Base-by-base conservation (phyloP, 768 basidiomycete species). In the Panellus pusillus region DNA sequence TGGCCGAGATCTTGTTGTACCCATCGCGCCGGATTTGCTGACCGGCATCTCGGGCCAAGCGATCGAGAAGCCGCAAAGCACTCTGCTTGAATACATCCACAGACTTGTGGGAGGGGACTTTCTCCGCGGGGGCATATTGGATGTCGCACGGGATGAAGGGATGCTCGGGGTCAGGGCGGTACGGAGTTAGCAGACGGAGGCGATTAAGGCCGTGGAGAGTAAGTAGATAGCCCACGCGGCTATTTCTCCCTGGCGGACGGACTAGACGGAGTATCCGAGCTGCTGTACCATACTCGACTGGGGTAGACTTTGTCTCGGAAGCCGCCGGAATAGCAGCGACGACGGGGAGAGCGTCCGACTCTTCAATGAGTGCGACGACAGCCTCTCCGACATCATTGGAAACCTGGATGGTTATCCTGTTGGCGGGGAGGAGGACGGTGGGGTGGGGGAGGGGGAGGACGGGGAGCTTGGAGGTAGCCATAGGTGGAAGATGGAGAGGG, bases 131-230 rank as follows among this genome's bases (percentile, higher is more conserved):
- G 18, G 78, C 77, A 50, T 84, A 81, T 35, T 77, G 71, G 39
- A 85, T 76, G 13, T 75, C 70, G 51, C 75, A 74, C 6, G 69
- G 61, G 1, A 74, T 63, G 53, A 61, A 68, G 39, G 61, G 63
- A 60, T 66, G 13, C 57, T 60, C 43, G 62, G 61, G 40, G 67
- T 55, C 50, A 60, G 63, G 65, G 29, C 49, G 67, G 32, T 72
- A 65, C 4, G 80, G 72, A 6, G 68, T 59, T 39, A 79, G 69
- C 32, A 91, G 74, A 50, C 79, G 79, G 18, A 92, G 70, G 44
- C 91, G 80, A 6, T 83, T 76, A 42, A 90, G 71, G 39, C 91
- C 91, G 40, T 87, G 86, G 11, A 93, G 75, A 9, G 84, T 84
- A 48, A 92, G 77, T 15, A 87, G 70, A 67, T 86, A 89, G 7